Base-by-base conservation (phyloP, 345 rosid species). In the Lepidium africanum region DNA sequence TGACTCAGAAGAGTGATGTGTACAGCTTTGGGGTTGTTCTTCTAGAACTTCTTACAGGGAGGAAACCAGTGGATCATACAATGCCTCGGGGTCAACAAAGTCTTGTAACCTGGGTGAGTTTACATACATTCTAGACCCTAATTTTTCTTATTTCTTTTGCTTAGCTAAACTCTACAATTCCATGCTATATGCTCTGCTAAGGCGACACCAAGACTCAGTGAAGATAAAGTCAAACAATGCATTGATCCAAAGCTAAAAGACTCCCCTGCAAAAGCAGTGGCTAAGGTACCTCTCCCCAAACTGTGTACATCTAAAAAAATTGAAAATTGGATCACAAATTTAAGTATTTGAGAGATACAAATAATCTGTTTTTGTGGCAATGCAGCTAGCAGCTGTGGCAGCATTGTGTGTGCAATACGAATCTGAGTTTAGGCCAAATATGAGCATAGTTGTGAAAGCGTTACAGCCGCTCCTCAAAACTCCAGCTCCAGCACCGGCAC, bases 131-230 rank as follows among this genome's bases (percentile, higher is more conserved):
- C 9, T 61, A 15, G 45, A 68, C 32, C 33, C 5, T 45, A 3
- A 2, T 3, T 10, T 14, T 23, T 3, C 10, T 2, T 1, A 38
- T 14, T n/a, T 27, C 6, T 38, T 33, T 1, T 14, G 11, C 11
- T 19, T 35, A 19, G n/a, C 68, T 63, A 5, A 30, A 30, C 33
- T 5, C 1, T 70, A 76, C 45, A 6, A 10, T 5, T 10, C 3
- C 6, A 42, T 70, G 63, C 41, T 47, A 30, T 17, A 50, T 52
- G 43, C 53, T 70, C 30, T 70, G 43, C 55, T 66, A 63, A 93
- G 98, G 98, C 98, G 36, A 93, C 98, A 59, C 98, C 98, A 51
- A 88, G 98, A 72, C 81, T 93, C 63, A 93, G 98, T 46, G 98
- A 93, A 74, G 98, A 90, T 86, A 93, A 93, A 68, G 98, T 93